Evolutionary conservation across 2,329 filamentous ascomycete genomes (phyloP), one percentile per base, ranked within the genome.

Genomic region (Massarina eburnea): DNA sequence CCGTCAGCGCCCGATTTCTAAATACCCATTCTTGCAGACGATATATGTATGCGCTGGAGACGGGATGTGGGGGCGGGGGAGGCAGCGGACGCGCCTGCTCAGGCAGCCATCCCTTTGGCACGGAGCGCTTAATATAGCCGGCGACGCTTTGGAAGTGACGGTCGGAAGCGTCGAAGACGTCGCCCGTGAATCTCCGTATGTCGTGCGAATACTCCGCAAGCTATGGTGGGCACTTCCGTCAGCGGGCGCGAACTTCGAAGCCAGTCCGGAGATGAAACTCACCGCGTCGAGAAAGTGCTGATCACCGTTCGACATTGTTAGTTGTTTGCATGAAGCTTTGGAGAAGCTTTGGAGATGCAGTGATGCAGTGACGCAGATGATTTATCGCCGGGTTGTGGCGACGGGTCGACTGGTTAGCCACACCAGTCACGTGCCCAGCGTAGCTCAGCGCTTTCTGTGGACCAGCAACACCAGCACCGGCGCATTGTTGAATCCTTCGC

Each of bases 141-240:
- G 91, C 88, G 35, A 89, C 84, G 48, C 80, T 78, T 61, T 96
- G 89, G 70, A 96, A 85, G 64, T 91, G 84, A 47, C 80, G 79
- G 71, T 96, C 89, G 67, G 95, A 82, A 56, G 85, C 86, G 54
- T 90, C 86, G 66, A 89, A 89, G 50, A 92, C 80, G 42, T 88
- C 80, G 57, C 79, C 77, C 14, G 86, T 85, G 70, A 90, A 91
- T 53, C 77, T 78, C 51, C 81, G 81, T 66, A 92, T 77, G 61
- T 91, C 84, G 71, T 81, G 76, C 9, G 80, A 79, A 54, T 83
- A 77, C 47, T 76, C 78, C 37, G 80, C 72, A 41, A 83, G 75
- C 81, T 84, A 42, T 41, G 33, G 38, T 39, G 22, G 33, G 44
- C 26, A 21, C 19, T 17, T 55, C 39, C 20, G 51, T 58, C 34